Evolutionary conservation across 2,329 filamentous ascomycete genomes (phyloP).

Genomic region (Helotiales sp.): DNA sequence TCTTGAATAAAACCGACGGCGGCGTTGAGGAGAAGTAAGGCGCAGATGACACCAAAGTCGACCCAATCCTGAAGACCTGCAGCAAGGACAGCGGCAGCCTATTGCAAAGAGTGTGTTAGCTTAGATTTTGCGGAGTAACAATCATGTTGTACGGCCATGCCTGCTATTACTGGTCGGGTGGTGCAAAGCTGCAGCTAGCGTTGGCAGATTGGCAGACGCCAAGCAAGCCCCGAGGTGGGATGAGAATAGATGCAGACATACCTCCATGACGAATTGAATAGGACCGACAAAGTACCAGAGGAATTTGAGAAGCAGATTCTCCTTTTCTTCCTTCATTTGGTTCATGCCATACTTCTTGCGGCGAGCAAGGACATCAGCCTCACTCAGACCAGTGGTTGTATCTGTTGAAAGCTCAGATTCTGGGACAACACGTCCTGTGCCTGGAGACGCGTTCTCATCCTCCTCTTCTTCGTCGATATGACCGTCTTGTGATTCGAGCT

Average conservation of each 20-base stretch:
- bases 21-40: constrained; percentile 79
- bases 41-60: constrained; percentile 90
- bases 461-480: constrained; percentile 64
- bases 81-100: constrained; percentile 72
- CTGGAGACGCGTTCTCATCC: constrained; percentile 51
- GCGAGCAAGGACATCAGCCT: constrained; percentile 62
- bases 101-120: constrained; percentile 20
- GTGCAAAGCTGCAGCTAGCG: background rate
- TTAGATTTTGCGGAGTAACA: background rate
- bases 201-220: background rate
- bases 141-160: background rate
- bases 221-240: background rate
- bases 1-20: constrained; percentile 86
- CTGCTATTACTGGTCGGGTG: background rate
- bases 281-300: constrained; percentile 80
- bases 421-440: constrained; percentile 60
- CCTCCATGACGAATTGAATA: constrained; percentile 94
- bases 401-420: constrained; percentile 80
- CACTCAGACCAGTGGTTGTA: constrained; percentile 69
- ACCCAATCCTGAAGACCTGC: constrained; percentile 87
- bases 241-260: constrained; percentile 40
- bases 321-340: constrained; percentile 89
- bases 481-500: constrained; percentile 80
- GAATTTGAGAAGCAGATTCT: constrained; percentile 83
- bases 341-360: constrained; percentile 80